Evolutionary conservation across 441 rosid genomes (phyloP).

Genomic region (Hura crepitans): DNA sequence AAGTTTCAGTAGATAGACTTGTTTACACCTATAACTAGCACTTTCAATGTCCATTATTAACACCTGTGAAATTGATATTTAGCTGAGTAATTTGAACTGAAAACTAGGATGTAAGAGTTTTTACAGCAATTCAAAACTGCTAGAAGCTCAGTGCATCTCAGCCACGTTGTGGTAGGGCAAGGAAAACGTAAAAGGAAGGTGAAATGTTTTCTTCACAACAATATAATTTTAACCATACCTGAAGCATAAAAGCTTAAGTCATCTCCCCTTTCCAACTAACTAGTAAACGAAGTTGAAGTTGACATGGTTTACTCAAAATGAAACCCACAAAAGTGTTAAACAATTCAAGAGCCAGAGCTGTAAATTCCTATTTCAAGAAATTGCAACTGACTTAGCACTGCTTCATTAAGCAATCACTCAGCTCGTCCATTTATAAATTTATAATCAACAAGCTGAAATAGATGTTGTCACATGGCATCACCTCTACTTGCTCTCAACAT

Average conservation of each 20-base stretch:
- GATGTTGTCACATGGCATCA: not conserved
- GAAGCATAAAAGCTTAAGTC: not conserved
- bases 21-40: not conserved
- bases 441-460: not conserved
- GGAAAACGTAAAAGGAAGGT: not conserved
- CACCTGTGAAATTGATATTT: not conserved
- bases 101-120: not conserved
- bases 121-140: not conserved
- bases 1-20: too few species aligned
- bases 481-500: not conserved
- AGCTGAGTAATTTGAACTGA: not conserved
- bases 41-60: not conserved
- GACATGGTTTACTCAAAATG: not conserved
- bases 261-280: too few species aligned
- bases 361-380: not conserved
- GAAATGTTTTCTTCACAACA: not conserved
- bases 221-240: not conserved
- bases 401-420: not conserved
- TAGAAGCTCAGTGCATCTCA: not conserved
- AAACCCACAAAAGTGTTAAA: too few species aligned
- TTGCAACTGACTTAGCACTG: not conserved
- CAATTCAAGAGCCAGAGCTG: too few species aligned
- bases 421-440: too few species aligned
- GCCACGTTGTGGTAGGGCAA: not conserved
- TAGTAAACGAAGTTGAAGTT: not conserved